These are phyloP conservation scores for Davidsoniella virescens DNA, from an alignment of 2,329 filamentous ascomycete species.

Conservation along the genomic window DNA sequence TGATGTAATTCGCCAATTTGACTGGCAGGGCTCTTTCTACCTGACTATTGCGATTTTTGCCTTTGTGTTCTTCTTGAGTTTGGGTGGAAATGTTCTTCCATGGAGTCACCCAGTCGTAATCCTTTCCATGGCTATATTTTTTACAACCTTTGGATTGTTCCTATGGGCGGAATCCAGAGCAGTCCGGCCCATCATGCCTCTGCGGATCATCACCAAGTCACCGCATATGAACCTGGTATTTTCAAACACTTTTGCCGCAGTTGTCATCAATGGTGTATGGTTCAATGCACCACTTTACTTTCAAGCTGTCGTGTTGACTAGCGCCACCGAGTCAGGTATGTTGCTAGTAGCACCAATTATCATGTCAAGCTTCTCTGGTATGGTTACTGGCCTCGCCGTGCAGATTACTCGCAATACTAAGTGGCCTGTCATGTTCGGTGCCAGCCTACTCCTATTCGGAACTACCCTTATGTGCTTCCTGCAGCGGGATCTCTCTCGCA, in stretches of 20 bases:
- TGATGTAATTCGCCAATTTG: constrained; percentile 39
- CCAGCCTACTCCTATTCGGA: constrained; percentile 32
- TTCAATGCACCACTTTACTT: constrained; percentile 61
- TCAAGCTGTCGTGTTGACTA: constrained; percentile 55
- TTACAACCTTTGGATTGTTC: constrained; percentile 19
- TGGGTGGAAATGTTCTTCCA: constrained; percentile 47
- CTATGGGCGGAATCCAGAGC: constrained; percentile 35
- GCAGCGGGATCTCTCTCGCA: constrained; percentile 32
- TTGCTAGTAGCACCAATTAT: constrained; percentile 49
- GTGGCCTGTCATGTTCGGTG: constrained; percentile 38
- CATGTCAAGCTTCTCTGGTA: constrained; percentile 36
- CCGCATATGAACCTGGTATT: constrained; percentile 44
- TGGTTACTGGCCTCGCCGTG: constrained; percentile 45
- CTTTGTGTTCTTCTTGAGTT: constrained; percentile 43
- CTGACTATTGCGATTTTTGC: constrained; percentile 38
- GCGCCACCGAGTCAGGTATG: constrained; percentile 55
- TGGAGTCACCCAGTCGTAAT: constrained; percentile 44
- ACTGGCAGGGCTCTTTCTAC: constrained; percentile 36
- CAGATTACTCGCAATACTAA: constrained; percentile 43
- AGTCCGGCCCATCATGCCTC: constrained; percentile 42
- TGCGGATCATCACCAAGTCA: constrained; percentile 29
- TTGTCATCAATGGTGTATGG: constrained; percentile 38
- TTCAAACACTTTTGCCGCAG: constrained; percentile 33
- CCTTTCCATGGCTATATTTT: constrained; percentile 12
- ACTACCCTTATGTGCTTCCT: constrained; percentile 33